These are phyloP conservation scores for Smallanthus sonchifolius DNA, from an alignment of 129 eudicot genomes.

Conservation along the genomic window DNA sequence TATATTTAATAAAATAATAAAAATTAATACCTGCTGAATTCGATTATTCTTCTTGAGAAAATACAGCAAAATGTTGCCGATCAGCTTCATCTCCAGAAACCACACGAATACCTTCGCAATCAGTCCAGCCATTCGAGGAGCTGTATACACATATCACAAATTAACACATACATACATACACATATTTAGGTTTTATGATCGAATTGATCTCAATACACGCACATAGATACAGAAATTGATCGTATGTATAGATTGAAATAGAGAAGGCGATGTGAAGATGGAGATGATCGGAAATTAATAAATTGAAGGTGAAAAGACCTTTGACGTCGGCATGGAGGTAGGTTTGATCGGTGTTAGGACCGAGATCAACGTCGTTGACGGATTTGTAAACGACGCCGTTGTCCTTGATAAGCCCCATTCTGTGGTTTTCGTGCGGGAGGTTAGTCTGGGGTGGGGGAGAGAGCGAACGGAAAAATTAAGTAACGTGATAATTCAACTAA, in stretches of 20 bases:
- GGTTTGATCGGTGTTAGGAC: conserved; percentile 51
- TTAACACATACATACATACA: neutral
- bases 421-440: conserved; percentile 13
- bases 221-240: neutral
- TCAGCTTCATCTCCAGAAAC: conserved; percentile 72
- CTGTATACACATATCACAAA: conserved; percentile 28
- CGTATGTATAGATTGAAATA: neutral
- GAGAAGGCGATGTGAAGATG: neutral
- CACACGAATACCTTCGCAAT: conserved; percentile 68
- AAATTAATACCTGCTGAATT: conserved; percentile 62
- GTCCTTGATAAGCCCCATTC: conserved; percentile 55
- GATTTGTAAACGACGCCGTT: conserved; percentile 64
- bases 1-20: neutral
- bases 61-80: conserved; percentile 68
- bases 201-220: too few species aligned
- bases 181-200: too few species aligned
- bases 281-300: neutral
- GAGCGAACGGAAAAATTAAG: neutral
- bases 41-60: conserved; percentile 75
- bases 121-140: conserved; percentile 95
- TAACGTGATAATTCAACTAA: conserved; percentile 29
- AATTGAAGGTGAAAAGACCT: conserved; percentile 37
- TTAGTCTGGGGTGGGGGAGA: conserved; percentile 13
- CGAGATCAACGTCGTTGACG: conserved; percentile 68
- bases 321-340: conserved; percentile 81